phyloP scores from a whole-genome alignment of 176 grass and related monocot species.

The Oryza glumipatula region DNA sequence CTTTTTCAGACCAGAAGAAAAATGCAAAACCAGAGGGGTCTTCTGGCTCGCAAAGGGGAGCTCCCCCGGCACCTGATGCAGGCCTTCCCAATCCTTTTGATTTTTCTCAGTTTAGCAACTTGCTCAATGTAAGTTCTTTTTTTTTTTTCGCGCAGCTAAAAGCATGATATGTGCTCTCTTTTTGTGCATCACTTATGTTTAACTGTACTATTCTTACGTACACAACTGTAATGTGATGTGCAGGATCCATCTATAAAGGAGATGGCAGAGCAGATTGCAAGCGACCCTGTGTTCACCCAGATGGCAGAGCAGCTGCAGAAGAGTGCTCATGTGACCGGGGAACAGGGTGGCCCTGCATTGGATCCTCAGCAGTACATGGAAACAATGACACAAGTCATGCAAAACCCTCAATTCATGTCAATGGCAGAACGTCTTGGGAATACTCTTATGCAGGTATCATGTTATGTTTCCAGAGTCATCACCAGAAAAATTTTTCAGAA shows the following conservation, averaged over 20 bases:
- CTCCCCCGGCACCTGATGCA: conserved; percentile 36
- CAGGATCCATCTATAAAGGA: conserved; percentile 93
- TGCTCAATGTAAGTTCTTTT: conserved; percentile 68
- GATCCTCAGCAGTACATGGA: conserved; percentile 82
- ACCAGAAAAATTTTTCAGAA: not conserved
- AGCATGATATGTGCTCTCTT: not conserved
- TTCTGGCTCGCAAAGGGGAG: conserved; percentile 33
- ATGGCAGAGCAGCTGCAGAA: conserved; percentile 92
- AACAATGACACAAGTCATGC: conserved; percentile 89
- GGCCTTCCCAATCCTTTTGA: conserved; percentile 68
- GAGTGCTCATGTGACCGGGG: conserved; percentile 62
- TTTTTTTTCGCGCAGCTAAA: not conserved
- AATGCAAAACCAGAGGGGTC: conserved; percentile 54
- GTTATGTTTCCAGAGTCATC: not conserved
- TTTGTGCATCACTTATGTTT: not conserved
- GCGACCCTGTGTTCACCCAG: conserved; percentile 82
- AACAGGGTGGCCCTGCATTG: conserved; percentile 68
- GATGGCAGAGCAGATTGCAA: conserved; percentile 88
- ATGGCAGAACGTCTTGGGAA: conserved; percentile 90
- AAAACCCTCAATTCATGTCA: conserved; percentile 87
- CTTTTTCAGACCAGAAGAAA: conserved; percentile 68
- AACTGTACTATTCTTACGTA: not conserved
- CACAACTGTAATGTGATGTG: conserved; percentile 35
- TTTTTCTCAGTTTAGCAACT: conserved; percentile 70
- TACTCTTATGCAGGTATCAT: conserved; percentile 78